Percentiles rank a stretch among this genome's conserved stretches.
Conservation (phyloP, 1,139 yeast species). For the Sugiyamaella sp. region DNA sequence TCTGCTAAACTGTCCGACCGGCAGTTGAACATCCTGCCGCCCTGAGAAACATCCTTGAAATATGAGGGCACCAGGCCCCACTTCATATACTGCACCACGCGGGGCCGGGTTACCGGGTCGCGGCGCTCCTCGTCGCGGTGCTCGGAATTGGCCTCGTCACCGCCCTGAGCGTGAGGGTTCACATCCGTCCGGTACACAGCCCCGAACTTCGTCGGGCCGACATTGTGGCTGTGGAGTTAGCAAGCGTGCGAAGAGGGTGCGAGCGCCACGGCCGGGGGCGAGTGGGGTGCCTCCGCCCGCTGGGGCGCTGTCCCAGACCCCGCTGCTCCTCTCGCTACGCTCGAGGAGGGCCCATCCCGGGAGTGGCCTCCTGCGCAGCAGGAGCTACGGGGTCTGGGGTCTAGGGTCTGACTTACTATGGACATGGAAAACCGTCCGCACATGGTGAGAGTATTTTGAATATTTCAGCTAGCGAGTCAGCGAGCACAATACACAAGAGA, state of each 20-base stretch:
- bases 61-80: slow-evolving; percentile 66
- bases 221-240: slow-evolving; percentile 44
- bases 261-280: background rate
- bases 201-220: slow-evolving; percentile 54
- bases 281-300: background rate
- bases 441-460: no score
- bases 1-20: slow-evolving; percentile 38
- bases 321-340: background rate
- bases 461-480: slow-evolving; percentile 7
- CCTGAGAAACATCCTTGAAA: slow-evolving; percentile 46
- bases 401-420: slow-evolving; percentile 23
- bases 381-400: background rate
- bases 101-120: slow-evolving; percentile 1
- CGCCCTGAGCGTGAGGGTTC: slow-evolving; percentile 14
- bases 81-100: slow-evolving; percentile 47
- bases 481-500: background rate
- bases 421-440: slow-evolving; percentile 33
- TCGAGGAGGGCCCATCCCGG: background rate
- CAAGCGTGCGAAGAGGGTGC: slow-evolving; percentile 7
- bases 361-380: background rate
- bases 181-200: slow-evolving; percentile 47
- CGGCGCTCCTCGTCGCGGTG: background rate
- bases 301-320: slow-evolving; percentile 2
- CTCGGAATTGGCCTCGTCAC: slow-evolving; percentile 15
- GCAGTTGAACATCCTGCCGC: slow-evolving; percentile 41